phyloP scores from a whole-genome alignment of 2,329 filamentous ascomycete genomes.

The Ophiostoma montium region DNA sequence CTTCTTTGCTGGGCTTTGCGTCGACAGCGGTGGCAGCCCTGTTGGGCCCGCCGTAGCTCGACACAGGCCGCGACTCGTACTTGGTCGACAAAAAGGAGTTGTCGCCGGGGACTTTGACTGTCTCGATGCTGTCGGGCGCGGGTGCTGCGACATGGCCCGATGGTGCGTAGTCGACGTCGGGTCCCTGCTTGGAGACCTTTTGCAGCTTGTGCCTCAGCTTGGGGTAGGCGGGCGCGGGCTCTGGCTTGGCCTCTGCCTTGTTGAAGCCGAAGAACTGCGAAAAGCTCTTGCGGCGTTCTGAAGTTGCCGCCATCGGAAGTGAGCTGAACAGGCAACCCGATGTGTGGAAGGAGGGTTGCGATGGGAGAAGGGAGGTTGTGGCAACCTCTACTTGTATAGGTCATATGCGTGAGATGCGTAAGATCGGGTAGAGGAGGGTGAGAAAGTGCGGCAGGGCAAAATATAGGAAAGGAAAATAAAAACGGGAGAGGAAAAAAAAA shows the following conservation, averaged over 20 bases:
- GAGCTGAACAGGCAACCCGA: no score
- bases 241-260: constrained; percentile 6
- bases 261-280: constrained; percentile 11
- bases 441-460: neutral
- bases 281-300: constrained; percentile 12
- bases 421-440: neutral
- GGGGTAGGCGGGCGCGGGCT: constrained; percentile 1
- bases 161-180: neutral
- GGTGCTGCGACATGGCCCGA: neutral
- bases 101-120: constrained; percentile 7
- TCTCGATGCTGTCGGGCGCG: constrained; percentile 4
- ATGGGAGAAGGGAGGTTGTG: neutral
- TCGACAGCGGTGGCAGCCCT: neutral
- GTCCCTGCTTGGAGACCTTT: constrained; percentile 17
- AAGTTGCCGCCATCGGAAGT: constrained; percentile 10
- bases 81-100: constrained; percentile 8
- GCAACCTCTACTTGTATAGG: neutral
- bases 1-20: constrained; percentile 10
- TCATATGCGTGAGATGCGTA: neutral
- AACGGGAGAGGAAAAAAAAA: neutral
- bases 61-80: constrained; percentile 3
- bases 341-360: neutral
- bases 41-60: constrained; percentile 4
- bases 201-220: constrained; percentile 22
- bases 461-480: neutral